A percentile compares a stretch with the other conserved stretches of the same genome.
Evolutionary conservation across 139 green algal genomes (phyloP).

Genomic region (Chlamydomonas sphaeroides): DNA sequence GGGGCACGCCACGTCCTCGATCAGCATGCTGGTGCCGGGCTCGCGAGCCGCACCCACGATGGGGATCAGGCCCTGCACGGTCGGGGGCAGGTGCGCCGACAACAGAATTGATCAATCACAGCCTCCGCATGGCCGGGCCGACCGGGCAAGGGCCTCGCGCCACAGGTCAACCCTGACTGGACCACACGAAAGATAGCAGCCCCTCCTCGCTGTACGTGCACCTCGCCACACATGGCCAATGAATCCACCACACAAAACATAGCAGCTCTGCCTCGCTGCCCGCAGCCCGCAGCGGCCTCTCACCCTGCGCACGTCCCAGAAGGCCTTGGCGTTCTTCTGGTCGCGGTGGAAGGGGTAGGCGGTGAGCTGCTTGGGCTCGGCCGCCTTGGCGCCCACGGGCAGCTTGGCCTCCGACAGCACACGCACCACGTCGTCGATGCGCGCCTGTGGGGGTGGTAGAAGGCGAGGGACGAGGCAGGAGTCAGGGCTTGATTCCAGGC

Average conservation of each 20-base stretch:
- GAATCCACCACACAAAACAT: no score
- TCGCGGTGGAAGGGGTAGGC: slow-evolving; percentile 90
- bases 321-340: slow-evolving; percentile 81
- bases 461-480: background rate
- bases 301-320: slow-evolving; percentile 95
- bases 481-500: background rate
- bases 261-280: no score
- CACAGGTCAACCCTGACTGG: no score
- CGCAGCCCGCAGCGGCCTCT: no score
- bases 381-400: slow-evolving; percentile 76
- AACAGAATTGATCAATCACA: no score
- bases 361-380: slow-evolving; percentile 63
- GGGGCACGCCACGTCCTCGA: slow-evolving; percentile 97
- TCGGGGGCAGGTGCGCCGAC: background rate
- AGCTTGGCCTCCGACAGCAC: slow-evolving; percentile 66
- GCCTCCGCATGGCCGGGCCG: no score
- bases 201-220: no score
- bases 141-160: no score
- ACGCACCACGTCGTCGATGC: slow-evolving; percentile 73
- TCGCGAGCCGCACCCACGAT: slow-evolving; percentile 94
- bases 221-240: no score
- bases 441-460: slow-evolving; percentile 25
- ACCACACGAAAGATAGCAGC: no score
- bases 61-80: slow-evolving; percentile 87
- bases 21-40: slow-evolving; percentile 93